A percentile compares a stretch with the other conserved stretches of the same genome.
phyloP scores from a whole-genome alignment of 441 rosid species.

The Daphne laureola region DNA sequence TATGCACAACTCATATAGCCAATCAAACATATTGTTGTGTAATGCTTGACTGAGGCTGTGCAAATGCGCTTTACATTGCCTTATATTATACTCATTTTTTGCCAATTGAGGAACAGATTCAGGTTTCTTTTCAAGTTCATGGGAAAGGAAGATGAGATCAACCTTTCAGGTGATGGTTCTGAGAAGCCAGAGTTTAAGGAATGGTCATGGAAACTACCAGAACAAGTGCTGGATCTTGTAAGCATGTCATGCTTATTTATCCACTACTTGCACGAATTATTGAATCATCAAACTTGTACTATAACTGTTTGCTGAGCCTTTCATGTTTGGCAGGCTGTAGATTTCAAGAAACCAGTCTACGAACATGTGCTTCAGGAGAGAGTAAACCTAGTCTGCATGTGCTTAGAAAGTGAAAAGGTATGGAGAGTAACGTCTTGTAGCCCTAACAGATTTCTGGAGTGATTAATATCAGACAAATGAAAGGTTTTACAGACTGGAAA shows the following conservation, averaged over 20 bases:
- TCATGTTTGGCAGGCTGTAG: slow-evolving; percentile 35
- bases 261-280: neutral
- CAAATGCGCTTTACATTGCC: too few species aligned
- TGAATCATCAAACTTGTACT: neutral
- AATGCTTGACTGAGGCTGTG: too few species aligned
- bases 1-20: too few species aligned
- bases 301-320: neutral
- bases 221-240: slow-evolving; percentile 45
- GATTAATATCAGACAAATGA: too few species aligned
- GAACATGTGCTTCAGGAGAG: slow-evolving; percentile 36
- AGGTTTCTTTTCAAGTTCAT: slow-evolving; percentile 69
- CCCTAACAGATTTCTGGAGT: too few species aligned
- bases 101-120: slow-evolving; percentile 1
- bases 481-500: too few species aligned
- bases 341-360: slow-evolving; percentile 56
- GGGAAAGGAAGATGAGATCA: slow-evolving; percentile 58
- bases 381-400: slow-evolving; percentile 5
- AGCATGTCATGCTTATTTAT: neutral
- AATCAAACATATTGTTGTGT: too few species aligned
- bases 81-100: too few species aligned
- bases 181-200: slow-evolving; percentile 60
- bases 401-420: neutral
- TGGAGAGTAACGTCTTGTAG: neutral
- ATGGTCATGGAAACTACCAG: slow-evolving; percentile 57
- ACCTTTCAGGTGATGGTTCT: slow-evolving; percentile 59